phyloP scores from a whole-genome alignment of 1,139 yeast genomes.

The Yarrowia galli region DNA sequence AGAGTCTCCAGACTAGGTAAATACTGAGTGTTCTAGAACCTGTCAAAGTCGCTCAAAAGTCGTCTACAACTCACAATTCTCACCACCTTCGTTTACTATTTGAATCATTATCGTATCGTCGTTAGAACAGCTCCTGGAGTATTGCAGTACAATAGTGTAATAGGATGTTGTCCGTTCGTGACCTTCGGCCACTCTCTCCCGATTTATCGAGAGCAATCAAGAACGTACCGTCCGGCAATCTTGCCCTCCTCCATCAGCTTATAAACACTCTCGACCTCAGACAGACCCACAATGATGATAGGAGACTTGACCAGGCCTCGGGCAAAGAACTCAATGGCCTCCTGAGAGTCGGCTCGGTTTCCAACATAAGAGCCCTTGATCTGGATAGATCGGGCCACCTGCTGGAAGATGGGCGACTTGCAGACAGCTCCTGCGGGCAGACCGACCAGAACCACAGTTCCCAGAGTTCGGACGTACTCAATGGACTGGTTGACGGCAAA shows the following conservation, averaged over 20 bases:
- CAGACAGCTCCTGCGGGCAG: conserved; percentile 76
- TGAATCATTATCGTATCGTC: neutral
- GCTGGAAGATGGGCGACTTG: conserved; percentile 65
- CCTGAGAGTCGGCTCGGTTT: conserved; percentile 79
- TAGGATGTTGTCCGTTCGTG: neutral
- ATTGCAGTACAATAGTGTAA: too few relatives aligned
- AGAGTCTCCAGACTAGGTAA: too few relatives aligned
- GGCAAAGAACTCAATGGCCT: conserved; percentile 74
- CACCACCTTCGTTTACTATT: conserved; percentile 21
- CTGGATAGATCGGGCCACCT: conserved; percentile 69
- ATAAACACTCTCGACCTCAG: conserved; percentile 66
- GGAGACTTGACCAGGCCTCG: conserved; percentile 75
- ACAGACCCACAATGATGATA: conserved; percentile 68
- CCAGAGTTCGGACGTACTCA: conserved; percentile 73
- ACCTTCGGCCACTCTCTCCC: conserved; percentile 12
- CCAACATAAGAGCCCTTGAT: conserved; percentile 83
- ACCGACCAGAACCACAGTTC: conserved; percentile 82
- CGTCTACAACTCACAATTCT: too few relatives aligned
- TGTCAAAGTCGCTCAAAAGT: too few relatives aligned
- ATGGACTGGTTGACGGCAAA: conserved; percentile 73
- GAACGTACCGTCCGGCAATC: conserved; percentile 75
- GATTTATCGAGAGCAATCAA: conserved; percentile 54
- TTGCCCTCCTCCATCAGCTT: conserved; percentile 74
- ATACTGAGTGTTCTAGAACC: too few relatives aligned
- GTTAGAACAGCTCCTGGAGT: neutral